Evolutionary conservation across 306 rosid species (phyloP), one percentile per base, ranked within the genome.

Genomic region (Cucurbita moschata): DNA sequence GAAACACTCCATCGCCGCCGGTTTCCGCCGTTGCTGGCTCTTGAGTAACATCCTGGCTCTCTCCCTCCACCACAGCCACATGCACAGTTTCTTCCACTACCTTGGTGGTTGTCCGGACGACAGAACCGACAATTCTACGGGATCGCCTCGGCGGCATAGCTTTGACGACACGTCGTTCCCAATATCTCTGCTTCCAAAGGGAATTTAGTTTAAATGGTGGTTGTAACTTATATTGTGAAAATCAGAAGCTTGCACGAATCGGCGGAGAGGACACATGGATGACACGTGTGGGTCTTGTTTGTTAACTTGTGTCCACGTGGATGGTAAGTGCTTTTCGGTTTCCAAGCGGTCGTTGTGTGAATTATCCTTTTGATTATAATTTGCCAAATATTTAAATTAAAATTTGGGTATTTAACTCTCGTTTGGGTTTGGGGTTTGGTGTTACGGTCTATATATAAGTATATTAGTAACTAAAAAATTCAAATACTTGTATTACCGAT

Each of bases 121-220:
- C 58, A 43, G 70, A 40, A 9, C 77, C 77, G 0, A 82, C 75
- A 68, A 78, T 3, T 42, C 78, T 84, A 44, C 63, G 1, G 39
- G 54, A 70, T 49, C 85, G 81, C 69, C 83, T 87, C 59, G 85
- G 88, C 77, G 80, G 83, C 86, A 84, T 86, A 52, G 11, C 21
- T 39, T 10, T n/a, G 5, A 66, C 50, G 53, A 43, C 53, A 42
- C 9, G 61, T 71, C 75, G 23, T n/a, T 35, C n/a, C 23, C 0
- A 7, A 18, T 51, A 14, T 15, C 19, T 51, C 16, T 51, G 14
- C 9, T n/a, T 4, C 15, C 0, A 4, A 5, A 42, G 15, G 11
- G 16, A 8, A 12, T 62, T 62, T 60, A 12, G 14, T 39, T 16
- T 9, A 38, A 62, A 39, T 16, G 23, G 21, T 38, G 1, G 11